Base-by-base conservation (phyloP, 805 yeast species). In the Clavispora vitiphila region DNA sequence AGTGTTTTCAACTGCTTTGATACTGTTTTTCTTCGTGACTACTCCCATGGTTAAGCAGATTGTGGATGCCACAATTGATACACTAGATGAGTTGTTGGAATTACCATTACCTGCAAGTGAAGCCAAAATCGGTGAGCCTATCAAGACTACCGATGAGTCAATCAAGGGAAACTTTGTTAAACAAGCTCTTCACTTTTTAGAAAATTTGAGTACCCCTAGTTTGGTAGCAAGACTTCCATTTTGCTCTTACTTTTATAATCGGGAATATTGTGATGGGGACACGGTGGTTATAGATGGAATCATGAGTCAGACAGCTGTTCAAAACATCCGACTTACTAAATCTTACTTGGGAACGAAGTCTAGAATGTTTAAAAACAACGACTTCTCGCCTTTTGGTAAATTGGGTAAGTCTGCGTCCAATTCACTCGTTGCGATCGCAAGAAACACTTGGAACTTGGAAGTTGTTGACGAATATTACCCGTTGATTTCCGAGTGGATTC, bases 1-100 rank as follows among this genome's bases (percentile, higher is more conserved):
- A 12, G 23, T 56, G 45, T 34, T 70, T 4, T 69, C 66, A 26
- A 67, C 76, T 0, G 53, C 76, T 0, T 57, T 77, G 46, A 58
- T 65, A 2, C 65, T 80, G 19, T 55, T 73, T n/a, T 69, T 81
- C 35, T 62, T 80, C 42, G 81, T 80, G 15, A 21, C 41, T 2
- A 47, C 51, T 5, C 30, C 32, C 27, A 26, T 11, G 31, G 37
- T 12, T 14, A 23, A 24, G 26, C 44, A 27, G 29, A 39, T 14
- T 8, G 32, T 29, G n/a, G 20, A 29, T 9, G 10, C 11, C n/a
- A 29, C 32, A 4, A 29, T 29, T 29, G 3, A 8, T 15, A 15
- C 32, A 6, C 11, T 29, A 15, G 20, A 29, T 8, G 19, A 15
- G 2, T 29, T 29, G 11, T 4, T 9, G 10, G 20, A 16, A 6